Conservation (phyloP, 345 rosid species). For the Salix arbutifolia region DNA sequence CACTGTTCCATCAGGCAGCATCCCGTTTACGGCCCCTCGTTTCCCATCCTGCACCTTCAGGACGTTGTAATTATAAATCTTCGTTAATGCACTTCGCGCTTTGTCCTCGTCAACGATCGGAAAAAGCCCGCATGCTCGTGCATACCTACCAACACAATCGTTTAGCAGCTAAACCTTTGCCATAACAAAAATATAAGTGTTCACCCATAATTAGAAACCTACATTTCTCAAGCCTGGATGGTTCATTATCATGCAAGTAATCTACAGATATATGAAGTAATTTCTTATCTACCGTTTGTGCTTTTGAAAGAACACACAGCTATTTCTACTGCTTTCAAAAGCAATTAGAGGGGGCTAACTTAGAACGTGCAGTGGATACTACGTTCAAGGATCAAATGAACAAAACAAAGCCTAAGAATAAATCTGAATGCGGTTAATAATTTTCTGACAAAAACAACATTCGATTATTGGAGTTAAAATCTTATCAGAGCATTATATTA, state of each 20-base stretch:
- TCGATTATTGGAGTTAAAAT: no score
- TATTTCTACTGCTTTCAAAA: background rate
- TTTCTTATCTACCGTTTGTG: background rate
- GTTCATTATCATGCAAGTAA: background rate
- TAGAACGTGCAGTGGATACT: no score
- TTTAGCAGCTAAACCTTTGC: background rate
- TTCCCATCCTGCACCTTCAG: constrained; percentile 76
- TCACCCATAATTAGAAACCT: background rate
- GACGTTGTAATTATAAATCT: constrained; percentile 68
- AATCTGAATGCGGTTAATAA: no score
- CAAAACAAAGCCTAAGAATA: no score
- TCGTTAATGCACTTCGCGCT: constrained; percentile 63
- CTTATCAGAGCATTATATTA: no score
- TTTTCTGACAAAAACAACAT: no score
- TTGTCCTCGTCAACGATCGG: constrained; percentile 71
- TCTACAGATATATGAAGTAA: background rate
- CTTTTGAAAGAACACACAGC: background rate
- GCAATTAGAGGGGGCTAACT: background rate
- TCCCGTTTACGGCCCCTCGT: constrained; percentile 89
- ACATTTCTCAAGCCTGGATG: background rate
- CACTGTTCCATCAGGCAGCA: constrained; percentile 79
- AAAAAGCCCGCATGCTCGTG: constrained; percentile 69
- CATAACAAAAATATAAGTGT: background rate
- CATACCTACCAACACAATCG: constrained; percentile 51
- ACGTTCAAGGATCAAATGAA: no score